Conservation (phyloP, 495 filamentous ascomycete species). For the Neurospora sp. region DNA sequence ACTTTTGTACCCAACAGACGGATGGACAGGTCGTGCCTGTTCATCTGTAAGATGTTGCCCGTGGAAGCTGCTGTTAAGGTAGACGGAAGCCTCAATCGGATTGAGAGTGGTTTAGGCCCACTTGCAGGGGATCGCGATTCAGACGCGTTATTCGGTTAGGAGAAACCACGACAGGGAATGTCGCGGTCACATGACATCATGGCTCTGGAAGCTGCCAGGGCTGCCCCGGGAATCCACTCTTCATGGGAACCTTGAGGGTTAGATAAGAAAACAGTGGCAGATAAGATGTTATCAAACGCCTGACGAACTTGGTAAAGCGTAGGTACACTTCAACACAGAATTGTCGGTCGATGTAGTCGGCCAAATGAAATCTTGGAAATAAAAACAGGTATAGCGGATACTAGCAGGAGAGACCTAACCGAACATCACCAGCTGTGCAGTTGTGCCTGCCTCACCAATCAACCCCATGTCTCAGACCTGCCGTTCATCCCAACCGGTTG, state of each 20-base stretch:
- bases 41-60: background rate
- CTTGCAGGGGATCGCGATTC: background rate
- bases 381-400: background rate
- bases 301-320: too few relatives aligned
- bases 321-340: background rate
- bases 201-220: background rate
- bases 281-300: background rate
- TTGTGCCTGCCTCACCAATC: background rate
- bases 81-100: background rate
- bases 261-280: background rate
- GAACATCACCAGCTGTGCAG: background rate
- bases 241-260: background rate
- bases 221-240: background rate
- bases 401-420: background rate
- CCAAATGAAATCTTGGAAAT: background rate
- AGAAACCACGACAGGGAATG: background rate
- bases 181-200: slow-evolving; percentile 6
- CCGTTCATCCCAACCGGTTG: slow-evolving; percentile 10
- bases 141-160: background rate
- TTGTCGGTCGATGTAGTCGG: background rate
- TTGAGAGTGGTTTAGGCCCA: background rate
- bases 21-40: background rate
- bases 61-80: background rate
- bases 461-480: slow-evolving; percentile 4
- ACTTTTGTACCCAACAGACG: background rate